phyloP scores from a whole-genome alignment of 805 yeast genomes.

The Ogataea parapolymorpha region DNA sequence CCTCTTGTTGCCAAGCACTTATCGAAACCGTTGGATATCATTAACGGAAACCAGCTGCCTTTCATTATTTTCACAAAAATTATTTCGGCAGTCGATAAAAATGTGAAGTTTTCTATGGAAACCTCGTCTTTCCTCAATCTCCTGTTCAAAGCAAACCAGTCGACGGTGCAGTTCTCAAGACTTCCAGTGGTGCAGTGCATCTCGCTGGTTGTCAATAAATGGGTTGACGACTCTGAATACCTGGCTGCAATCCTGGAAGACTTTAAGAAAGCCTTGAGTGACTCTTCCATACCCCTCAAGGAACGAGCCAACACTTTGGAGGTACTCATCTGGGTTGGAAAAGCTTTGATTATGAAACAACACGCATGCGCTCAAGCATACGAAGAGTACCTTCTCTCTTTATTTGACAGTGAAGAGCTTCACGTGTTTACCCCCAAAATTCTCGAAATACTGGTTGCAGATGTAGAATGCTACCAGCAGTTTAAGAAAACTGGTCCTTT shows the following conservation, averaged over 20 bases:
- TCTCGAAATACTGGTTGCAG: conserved; percentile 64
- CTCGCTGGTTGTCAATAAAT: conserved; percentile 57
- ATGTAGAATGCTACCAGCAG: conserved; percentile 55
- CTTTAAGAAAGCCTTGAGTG: not conserved
- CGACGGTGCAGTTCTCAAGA: conserved; percentile 34
- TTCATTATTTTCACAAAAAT: conserved; percentile 44
- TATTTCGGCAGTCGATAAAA: conserved; percentile 51
- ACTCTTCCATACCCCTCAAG: conserved; percentile 5
- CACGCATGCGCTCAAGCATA: conserved; percentile 38
- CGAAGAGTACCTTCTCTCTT: conserved; percentile 34
- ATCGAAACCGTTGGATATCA: conserved; percentile 17
- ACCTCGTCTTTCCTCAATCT: conserved; percentile 16
- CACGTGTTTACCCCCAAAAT: conserved; percentile 48
- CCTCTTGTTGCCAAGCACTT: conserved; percentile 20
- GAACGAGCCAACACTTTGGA: conserved; percentile 42
- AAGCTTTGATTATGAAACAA: conserved; percentile 62
- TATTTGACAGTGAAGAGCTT: conserved; percentile 32
- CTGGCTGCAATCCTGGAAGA: conserved; percentile 14
- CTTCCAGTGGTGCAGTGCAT: conserved; percentile 56
- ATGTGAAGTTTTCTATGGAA: conserved; percentile 25
- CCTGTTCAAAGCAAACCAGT: conserved; percentile 15
- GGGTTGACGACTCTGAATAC: conserved; percentile 30
- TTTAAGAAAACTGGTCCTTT: conserved; percentile 32
- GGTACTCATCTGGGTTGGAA: conserved; percentile 63
- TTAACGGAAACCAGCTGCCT: conserved; percentile 30